Conservation (phyloP, 257 asterid species). For the Petunia axillaris region DNA sequence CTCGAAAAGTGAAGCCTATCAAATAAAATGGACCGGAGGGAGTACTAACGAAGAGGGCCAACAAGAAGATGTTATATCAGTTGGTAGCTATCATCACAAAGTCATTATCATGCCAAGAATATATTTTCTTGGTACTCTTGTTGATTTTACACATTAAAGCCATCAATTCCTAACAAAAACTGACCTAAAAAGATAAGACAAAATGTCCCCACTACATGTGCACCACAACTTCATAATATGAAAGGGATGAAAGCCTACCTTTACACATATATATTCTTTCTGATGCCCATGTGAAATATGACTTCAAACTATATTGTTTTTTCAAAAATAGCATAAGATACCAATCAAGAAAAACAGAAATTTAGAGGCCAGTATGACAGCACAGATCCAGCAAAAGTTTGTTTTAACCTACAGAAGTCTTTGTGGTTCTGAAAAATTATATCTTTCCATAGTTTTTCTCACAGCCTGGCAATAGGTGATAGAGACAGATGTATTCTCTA, state of each 20-base stretch:
- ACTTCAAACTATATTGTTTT: background rate
- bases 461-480: background rate
- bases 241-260: background rate
- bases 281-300: slow-evolving; percentile 21
- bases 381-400: slow-evolving; percentile 1
- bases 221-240: slow-evolving; percentile 22
- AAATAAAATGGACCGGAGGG: no score
- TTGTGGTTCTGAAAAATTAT: background rate
- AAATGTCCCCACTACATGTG: slow-evolving; percentile 37
- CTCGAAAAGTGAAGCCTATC: no score
- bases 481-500: no score
- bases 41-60: no score
- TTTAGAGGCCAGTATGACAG: slow-evolving; percentile 9
- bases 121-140: background rate
- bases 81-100: background rate
- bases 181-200: background rate
- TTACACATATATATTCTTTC: background rate
- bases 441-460: background rate
- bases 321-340: background rate
- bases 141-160: background rate
- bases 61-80: background rate
- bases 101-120: background rate
- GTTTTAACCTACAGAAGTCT: slow-evolving; percentile 15
- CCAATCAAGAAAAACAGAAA: background rate
- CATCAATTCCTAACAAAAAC: slow-evolving; percentile 28